A percentile compares a stretch with the other conserved stretches of the same genome.
These are phyloP conservation scores for Teratosphaeriaceae sp. DNA, from an alignment of 2,329 filamentous ascomycete species.

Conservation along the genomic window DNA sequence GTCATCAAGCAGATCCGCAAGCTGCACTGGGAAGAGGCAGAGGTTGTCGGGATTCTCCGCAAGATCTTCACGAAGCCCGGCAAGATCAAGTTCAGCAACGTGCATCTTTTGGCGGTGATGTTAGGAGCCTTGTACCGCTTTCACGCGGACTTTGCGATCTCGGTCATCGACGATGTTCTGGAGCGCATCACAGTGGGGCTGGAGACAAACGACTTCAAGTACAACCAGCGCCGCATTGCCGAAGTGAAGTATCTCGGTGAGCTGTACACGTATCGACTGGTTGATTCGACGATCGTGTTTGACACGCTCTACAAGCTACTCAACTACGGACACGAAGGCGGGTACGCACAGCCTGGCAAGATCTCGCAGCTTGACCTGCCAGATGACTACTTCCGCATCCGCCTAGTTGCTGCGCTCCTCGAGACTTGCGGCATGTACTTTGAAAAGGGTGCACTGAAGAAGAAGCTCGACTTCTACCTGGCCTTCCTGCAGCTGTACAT, in stretches of 20 bases:
- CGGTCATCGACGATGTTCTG: slow-evolving; percentile 84
- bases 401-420: slow-evolving; percentile 78
- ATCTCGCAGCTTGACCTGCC: slow-evolving; percentile 75
- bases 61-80: slow-evolving; percentile 94
- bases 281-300: slow-evolving; percentile 92
- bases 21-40: slow-evolving; percentile 93
- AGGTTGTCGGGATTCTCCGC: slow-evolving; percentile 72
- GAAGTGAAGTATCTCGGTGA: slow-evolving; percentile 96
- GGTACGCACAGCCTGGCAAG: slow-evolving; percentile 71
- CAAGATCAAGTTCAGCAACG: slow-evolving; percentile 96
- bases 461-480: slow-evolving; percentile 96
- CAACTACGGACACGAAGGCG: slow-evolving; percentile 80
- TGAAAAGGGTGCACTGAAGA: slow-evolving; percentile 84
- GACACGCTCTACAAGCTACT: slow-evolving; percentile 92
- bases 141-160: slow-evolving; percentile 83
- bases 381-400: slow-evolving; percentile 94
- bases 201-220: slow-evolving; percentile 95
- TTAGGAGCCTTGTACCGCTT: slow-evolving; percentile 85
- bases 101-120: slow-evolving; percentile 86
- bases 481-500: slow-evolving; percentile 98
- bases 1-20: slow-evolving; percentile 90
- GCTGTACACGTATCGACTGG: slow-evolving; percentile 94
- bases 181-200: slow-evolving; percentile 83
- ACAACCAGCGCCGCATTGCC: slow-evolving; percentile 88
- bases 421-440: slow-evolving; percentile 97